These are phyloP conservation scores for Mycena galopus DNA, from an alignment of 768 basidiomycete genomes.

Conservation along the genomic window DNA sequence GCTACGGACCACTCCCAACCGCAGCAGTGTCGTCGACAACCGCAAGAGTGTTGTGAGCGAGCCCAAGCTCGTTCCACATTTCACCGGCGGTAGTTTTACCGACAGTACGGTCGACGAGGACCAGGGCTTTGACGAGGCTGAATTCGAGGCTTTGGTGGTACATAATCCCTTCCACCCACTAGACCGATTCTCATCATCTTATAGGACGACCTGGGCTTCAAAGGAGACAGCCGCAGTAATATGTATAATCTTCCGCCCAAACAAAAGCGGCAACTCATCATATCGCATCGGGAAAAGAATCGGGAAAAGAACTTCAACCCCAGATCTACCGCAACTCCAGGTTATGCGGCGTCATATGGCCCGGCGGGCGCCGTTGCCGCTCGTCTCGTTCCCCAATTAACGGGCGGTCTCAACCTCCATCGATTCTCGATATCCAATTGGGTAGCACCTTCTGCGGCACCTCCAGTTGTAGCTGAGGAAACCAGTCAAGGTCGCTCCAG, in stretches of 20 bases:
- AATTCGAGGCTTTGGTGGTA: slow-evolving; percentile 79
- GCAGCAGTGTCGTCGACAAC: slow-evolving; percentile 53
- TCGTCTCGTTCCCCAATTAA: slow-evolving; percentile 78
- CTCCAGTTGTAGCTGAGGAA: slow-evolving; percentile 49
- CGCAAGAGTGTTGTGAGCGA: slow-evolving; percentile 78
- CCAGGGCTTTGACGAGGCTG: slow-evolving; percentile 54
- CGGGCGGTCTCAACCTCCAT: slow-evolving; percentile 78
- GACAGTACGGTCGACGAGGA: slow-evolving; percentile 48
- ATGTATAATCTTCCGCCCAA: slow-evolving; percentile 73
- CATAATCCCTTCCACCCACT: slow-evolving; percentile 36
- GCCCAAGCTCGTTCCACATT: slow-evolving; percentile 69
- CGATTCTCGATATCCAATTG: slow-evolving; percentile 70
- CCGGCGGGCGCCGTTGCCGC: slow-evolving; percentile 69
- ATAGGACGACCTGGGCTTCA: slow-evolving; percentile 82
- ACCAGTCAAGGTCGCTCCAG: slow-evolving; percentile 1
- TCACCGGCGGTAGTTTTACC: slow-evolving; percentile 48
- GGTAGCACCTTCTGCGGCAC: slow-evolving; percentile 56
- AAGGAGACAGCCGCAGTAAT: slow-evolving; percentile 72
- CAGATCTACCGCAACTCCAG: slow-evolving; percentile 38
- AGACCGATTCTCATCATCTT: slow-evolving; percentile 20
- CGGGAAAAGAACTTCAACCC: slow-evolving; percentile 50
- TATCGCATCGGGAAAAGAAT: slow-evolving; percentile 55
- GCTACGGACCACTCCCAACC: slow-evolving; percentile 58
- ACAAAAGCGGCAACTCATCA: slow-evolving; percentile 75
- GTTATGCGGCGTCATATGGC: slow-evolving; percentile 66